Evolutionary conservation across 208 protist genomes (phyloP), one percentile per base, ranked within the genome.

Genomic region (Herpetomonas tarakana): DNA sequence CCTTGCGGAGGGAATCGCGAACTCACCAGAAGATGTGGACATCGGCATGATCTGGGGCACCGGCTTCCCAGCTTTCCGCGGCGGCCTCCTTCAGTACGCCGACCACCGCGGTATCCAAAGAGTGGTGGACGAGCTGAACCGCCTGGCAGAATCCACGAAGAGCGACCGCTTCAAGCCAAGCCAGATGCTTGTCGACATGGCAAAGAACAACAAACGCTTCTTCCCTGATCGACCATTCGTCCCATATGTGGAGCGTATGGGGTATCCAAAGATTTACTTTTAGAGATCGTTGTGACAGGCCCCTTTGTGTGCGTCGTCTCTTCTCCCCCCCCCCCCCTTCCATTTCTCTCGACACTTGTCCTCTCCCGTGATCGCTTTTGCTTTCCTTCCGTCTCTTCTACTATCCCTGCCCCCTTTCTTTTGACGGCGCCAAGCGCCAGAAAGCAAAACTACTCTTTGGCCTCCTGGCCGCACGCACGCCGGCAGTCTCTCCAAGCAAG

Each of bases 1-100:
- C 60, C 70, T 95, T 0, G 55, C 77, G 44, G 86, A 93, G 58
- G 76, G 74, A 4, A 68, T 95, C 62, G 86, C 77, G 14, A 52
- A 63, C 31, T 74, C 69, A 2, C 71, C 89, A 2, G 78, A 89
- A 62, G 86, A 92, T 55, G 81, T 92, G 25, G 89, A 95, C 65
- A 82, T 89, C 26, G 89, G 84, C 14, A 91, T 93, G 86, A 78
- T 95, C 52, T 95, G 82, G 65, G 89, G 89, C 49, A 86, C 82
- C 24, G 89, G 89, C 39, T 95, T 95, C 66, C 71, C 89, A 4
- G 73, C 89, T 27, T 93, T 88, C 69, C 74, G 86, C 16, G 89
- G 89, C n/a, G 89, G 89, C 7, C 70, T 93, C 3, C 54, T 90
- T 29, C 73, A 82, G 69, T 83, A 92, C 74, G 84, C 84, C 39